Base-by-base conservation (phyloP, 768 basidiomycete genomes). In the Naganishia randhawae region DNA sequence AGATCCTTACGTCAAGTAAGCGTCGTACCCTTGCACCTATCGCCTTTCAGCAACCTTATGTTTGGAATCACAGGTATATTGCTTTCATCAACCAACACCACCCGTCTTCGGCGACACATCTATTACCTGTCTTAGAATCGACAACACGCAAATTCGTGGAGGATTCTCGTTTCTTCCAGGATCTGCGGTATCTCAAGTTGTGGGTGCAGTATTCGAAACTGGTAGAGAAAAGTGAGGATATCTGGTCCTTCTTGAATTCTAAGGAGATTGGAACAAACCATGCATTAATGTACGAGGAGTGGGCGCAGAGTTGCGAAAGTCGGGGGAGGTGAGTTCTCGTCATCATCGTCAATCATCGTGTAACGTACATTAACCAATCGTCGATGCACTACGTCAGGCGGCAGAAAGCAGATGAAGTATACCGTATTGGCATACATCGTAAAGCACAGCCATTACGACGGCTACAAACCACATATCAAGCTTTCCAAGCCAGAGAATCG, bases 121-220 rank as follows among this genome's bases (percentile, higher is more conserved):
- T 96, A 37, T 76, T 88, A 1, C 89, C 91, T 51, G 80, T 97
- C 7, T 83, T 99, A 19, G 90, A 94, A 73, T 87, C 91, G 74
- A 87, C 89, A 0, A 92, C 92, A 1, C 81, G 86, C 33, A 85
- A 86, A 65, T 96, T 97, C 80, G 86, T 88, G 71, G 84, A 86
- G 31, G 95, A 98, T 77, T 82, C 85, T n/a, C 81, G 86, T 16
- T 98, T 96, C 80, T 73, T 75, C 54, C 87, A 86, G 62, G 94
- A 98, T 82, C 81, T 92, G 61, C 85, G 95, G 48, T 96, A 97
- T 80, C 83, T 97, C 55, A 91, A 92, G 77, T 79, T 97, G 22
- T 99, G 96, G 96, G 85, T 88, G 25, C 83, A 89, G 55, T 93
- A 95, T 77, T 89, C 93, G 11, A 86, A 86, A 64, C 85, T 89